These are phyloP conservation scores for Salix purpurea DNA, from an alignment of 345 rosid species.

Conservation along the genomic window DNA sequence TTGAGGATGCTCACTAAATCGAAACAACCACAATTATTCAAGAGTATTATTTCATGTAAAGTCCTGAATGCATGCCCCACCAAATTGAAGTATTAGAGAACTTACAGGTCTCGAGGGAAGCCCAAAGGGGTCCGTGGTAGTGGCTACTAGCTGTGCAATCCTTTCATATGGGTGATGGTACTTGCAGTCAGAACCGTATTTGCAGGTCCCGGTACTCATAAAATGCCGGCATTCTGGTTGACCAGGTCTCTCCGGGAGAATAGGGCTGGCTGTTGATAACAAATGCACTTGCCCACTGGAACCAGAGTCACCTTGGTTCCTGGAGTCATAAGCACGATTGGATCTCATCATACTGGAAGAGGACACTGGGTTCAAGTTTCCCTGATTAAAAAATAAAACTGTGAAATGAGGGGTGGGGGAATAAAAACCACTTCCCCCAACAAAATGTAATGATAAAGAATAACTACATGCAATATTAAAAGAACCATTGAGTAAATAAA, in stretches of 20 bases:
- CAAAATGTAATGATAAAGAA: not conserved
- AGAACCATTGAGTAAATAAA: not conserved
- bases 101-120: constrained; percentile 79
- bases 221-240: constrained; percentile 70
- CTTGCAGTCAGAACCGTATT: constrained; percentile 79
- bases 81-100: not conserved
- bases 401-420: not conserved
- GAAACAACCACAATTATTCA: not conserved
- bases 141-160: constrained; percentile 38
- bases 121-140: constrained; percentile 32
- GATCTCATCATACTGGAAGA: constrained; percentile 41
- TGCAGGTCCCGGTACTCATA: constrained; percentile 73
- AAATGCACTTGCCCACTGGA: constrained; percentile 42
- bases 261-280: constrained; percentile 26
- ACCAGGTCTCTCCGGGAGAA: constrained; percentile 62
- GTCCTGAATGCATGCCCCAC: not conserved
- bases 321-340: constrained; percentile 37
- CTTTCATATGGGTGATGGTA: constrained; percentile 77
- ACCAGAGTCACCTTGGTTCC: constrained; percentile 47
- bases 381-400: constrained; percentile 28
- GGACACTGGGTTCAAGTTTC: constrained; percentile 38
- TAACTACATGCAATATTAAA: not conserved
- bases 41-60: not conserved
- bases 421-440: not conserved
- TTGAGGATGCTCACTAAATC: not conserved